Evolutionary conservation across 2,329 filamentous ascomycete species (phyloP).

Genomic region (Aspergillus ochraceoroseus): DNA sequence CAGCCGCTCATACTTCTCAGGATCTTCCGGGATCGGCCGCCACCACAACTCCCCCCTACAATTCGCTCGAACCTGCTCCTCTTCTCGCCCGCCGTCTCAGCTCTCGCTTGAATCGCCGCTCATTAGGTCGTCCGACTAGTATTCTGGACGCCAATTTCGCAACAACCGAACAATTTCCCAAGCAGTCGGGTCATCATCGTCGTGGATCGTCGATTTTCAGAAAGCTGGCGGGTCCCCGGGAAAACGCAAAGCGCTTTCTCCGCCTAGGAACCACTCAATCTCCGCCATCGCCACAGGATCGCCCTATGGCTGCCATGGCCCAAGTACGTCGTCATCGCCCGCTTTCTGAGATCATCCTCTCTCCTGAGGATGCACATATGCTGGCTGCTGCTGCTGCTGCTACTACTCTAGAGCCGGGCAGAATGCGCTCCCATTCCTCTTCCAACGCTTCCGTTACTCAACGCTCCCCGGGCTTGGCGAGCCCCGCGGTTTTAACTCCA

Average conservation of each 20-base stretch:
- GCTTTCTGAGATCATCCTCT: conserved; percentile 36
- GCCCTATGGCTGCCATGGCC: conserved; percentile 28
- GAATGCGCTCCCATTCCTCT: conserved; percentile 30
- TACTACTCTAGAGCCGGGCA: conserved; percentile 18
- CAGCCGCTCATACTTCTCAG: conserved; percentile 30
- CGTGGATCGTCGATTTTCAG: conserved; percentile 31
- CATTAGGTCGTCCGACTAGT: conserved; percentile 17
- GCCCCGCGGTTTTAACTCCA: conserved; percentile 20
- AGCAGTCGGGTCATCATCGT: conserved; percentile 23
- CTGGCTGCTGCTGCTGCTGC: conserved; percentile 23
- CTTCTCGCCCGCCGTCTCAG: conserved; percentile 25
- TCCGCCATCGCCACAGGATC: conserved; percentile 23
- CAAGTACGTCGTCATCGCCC: conserved; percentile 28
- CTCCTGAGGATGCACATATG: conserved; percentile 33
- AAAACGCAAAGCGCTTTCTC: conserved; percentile 47
- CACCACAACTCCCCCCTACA: conserved; percentile 19
- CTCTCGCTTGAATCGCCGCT: conserved; percentile 26
- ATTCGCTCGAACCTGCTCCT: conserved; percentile 20
- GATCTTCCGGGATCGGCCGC: conserved; percentile 26
- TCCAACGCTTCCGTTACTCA: conserved; percentile 26
- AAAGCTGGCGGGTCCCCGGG: conserved; percentile 45
- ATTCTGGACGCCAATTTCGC: conserved; percentile 20
- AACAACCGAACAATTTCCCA: conserved; percentile 25
- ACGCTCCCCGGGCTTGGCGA: conserved; percentile 20
- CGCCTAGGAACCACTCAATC: conserved; percentile 36